phyloP scores from a whole-genome alignment of 768 basidiomycete genomes.

The Suillus weaverae region DNA sequence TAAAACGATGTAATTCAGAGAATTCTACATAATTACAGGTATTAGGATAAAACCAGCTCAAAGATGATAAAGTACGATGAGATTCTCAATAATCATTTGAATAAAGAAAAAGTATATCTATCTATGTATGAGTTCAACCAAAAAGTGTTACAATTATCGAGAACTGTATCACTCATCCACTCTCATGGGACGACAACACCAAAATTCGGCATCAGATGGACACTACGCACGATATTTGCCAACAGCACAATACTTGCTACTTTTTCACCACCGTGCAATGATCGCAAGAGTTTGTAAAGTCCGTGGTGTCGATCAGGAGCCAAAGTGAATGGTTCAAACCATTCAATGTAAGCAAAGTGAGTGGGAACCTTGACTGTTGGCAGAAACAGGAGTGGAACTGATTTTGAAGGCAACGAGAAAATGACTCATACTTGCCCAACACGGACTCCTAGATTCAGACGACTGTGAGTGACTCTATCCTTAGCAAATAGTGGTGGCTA shows the following conservation, averaged over 20 bases:
- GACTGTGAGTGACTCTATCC: no score
- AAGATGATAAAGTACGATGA: no score
- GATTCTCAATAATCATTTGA: background rate
- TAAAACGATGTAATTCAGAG: no score
- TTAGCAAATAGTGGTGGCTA: background rate
- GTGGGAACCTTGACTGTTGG: constrained; percentile 18
- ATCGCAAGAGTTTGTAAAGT: constrained; percentile 28
- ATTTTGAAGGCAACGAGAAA: constrained; percentile 9
- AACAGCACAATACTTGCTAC: constrained; percentile 21
- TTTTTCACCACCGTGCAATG: constrained; percentile 12
- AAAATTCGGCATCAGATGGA: constrained; percentile 27
- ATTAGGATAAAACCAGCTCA: no score
- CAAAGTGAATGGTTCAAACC: no score
- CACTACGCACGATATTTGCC: constrained; percentile 14
- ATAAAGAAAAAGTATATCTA: constrained; percentile 7
- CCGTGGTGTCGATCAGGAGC: constrained; percentile 15
- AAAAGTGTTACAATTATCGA: no score
- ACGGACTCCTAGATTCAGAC: background rate
- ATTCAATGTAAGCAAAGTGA: no score
- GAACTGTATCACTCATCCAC: no score
- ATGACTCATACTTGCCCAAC: constrained; percentile 12
- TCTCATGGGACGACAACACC: constrained; percentile 17
- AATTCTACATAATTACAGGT: no score
- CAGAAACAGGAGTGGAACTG: constrained; percentile 14
- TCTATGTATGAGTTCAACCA: constrained; percentile 25